Base-by-base conservation (phyloP, 1,284 basidiomycete species). In the Papiliotrema nemorosa region DNA sequence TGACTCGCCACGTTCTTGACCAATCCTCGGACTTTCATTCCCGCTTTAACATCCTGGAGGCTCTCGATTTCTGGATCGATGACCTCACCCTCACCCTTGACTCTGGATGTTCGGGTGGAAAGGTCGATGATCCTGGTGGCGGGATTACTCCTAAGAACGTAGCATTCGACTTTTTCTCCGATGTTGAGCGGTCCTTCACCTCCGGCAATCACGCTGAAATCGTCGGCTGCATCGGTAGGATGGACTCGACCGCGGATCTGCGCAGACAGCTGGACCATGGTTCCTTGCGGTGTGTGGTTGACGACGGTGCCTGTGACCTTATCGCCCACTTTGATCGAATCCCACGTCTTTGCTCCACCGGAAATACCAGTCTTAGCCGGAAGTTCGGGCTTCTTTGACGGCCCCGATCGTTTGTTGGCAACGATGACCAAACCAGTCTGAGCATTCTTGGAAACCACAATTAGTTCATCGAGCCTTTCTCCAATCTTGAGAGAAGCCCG, bases 401-500 rank as follows among this genome's bases (percentile, higher is more conserved):
- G 22, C 24, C 43, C n/a, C 29, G 51, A 21, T 37, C 68, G 69
- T 53, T 84, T 86, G 54, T 74, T 70, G 40, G 86, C 86, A 41
- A 94, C 87, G 54, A 97, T 86, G 52, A 97, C 86, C 50, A 97
- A 80, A 13, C 85, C 84, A 62, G 90, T 91, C 60, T 89, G 90
- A 1, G 83, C 78, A 69, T 91, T 92, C 63, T 90, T 87, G n/a
- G 89, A 87, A 22, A 92, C 87, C 18, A 98, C 88, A 3, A 89
- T 82, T 5, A 98, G 79, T 43, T 88, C 85, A 13, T 84, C 78
- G 21, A 98, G 73, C 56, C 79, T 79, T 47, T 91, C 86, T 16
- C 88, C 89, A 34, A 79, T 76, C 62, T 86, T 83, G 43, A 97
- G 76, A 3, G 78, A 73, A 1, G 77, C 75, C 22, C 84, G 82